Conservation (phyloP, 805 yeast genomes). For the Saccharomyces mikatae region DNA sequence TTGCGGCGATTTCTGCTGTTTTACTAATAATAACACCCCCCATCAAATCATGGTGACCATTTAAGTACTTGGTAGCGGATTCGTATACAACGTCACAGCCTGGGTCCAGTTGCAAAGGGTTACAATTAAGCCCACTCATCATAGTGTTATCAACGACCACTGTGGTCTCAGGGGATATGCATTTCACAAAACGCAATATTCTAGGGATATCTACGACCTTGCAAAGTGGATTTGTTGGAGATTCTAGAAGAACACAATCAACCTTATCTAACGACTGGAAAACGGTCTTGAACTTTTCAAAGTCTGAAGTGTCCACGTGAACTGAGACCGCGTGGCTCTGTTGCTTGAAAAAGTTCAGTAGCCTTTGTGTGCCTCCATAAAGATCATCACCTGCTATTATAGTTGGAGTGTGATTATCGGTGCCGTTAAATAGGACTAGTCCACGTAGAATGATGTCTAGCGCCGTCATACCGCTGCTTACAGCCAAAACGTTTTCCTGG, state of each 20-base stretch:
- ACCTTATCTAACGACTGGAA: constrained; percentile 56
- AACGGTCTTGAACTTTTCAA: constrained; percentile 49
- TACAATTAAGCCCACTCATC: constrained; percentile 87
- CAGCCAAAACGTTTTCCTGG: constrained; percentile 72
- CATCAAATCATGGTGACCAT: constrained; percentile 96
- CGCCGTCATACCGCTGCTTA: constrained; percentile 89
- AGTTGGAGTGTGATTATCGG: constrained; percentile 43
- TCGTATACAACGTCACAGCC: constrained; percentile 82
- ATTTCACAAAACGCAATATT: constrained; percentile 60
- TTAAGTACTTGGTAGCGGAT: constrained; percentile 84
- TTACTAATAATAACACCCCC: constrained; percentile 83
- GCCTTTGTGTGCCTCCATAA: constrained; percentile 88
- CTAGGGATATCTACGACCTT: constrained; percentile 74
- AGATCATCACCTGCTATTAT: constrained; percentile 91
- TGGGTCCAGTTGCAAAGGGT: constrained; percentile 70
- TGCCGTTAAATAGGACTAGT: constrained; percentile 28
- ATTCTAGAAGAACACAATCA: constrained; percentile 52
- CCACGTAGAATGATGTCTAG: constrained; percentile 75
- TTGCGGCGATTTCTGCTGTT: constrained; percentile 53
- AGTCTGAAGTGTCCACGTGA: constrained; percentile 77
- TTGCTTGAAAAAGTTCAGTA: constrained; percentile 61
- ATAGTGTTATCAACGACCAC: constrained; percentile 91
- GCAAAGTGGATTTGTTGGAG: constrained; percentile 90
- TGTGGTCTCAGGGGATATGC: constrained; percentile 54
- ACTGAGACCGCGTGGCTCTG: constrained; percentile 57